Base-by-base conservation (phyloP, 2,329 filamentous ascomycete species). In the Colletotrichum theobromicola region DNA sequence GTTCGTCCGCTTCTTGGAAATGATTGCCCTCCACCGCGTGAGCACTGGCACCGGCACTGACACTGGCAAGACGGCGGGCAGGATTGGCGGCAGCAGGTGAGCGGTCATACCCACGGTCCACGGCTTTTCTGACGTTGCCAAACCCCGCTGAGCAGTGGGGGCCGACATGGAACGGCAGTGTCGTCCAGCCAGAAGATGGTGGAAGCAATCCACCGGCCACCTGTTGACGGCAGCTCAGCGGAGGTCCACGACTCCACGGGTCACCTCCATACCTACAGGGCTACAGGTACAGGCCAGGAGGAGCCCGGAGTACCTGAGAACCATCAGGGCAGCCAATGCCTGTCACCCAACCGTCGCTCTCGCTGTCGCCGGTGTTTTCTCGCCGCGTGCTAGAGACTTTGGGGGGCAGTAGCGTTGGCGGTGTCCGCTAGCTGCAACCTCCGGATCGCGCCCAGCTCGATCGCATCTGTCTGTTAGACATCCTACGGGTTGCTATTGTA, bases 171-270 rank as follows among this genome's bases (percentile, higher is more conserved):
- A 7, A 42, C 55, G 55, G 61, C 37, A 46, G 32, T 64, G 55
- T 21, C 57, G 57, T 26, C 72, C 72, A 64, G 72, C 35, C 63
- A 67, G 68, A 34, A 21, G 10, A 32, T 18, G 9, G 42, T 34
- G 12, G 42, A 72, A 64, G 21, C 68, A 75, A 58, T 72, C 72
- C 62, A 74, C 61, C 21, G 34, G 32, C 62, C 57, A 72, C 53
- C 71, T 74, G 67, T 55, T 70, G 67, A 70, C 71, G 24, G 50
- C 57, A 67, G 53, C 24, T 55, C 58, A 37, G 34, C 67, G 67
- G 71, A 74, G 67, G 67, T 74, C 61, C 71, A 21, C 42, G 42
- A 61, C 61, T 74, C 61, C 71, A 21, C 42, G 42, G 42, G 42
- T 50, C 42, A 50, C 42, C 42, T 21, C 21, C 42, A 50, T n/a